These are phyloP conservation scores for Monosporozyma aerobia DNA, from an alignment of 805 yeast genomes.

Conservation along the genomic window DNA sequence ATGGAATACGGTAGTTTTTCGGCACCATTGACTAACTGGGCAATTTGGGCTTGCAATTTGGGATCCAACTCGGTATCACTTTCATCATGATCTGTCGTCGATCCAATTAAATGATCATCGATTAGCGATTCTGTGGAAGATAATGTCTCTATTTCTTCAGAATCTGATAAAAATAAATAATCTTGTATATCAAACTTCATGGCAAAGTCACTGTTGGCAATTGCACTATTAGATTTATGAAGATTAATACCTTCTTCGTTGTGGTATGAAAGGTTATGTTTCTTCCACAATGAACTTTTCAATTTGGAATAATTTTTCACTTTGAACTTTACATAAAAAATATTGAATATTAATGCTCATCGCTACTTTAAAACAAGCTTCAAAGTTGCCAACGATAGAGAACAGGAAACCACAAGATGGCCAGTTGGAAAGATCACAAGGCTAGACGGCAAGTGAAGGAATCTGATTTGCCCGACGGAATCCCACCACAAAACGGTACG, in stretches of 20 bases:
- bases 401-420: neutral
- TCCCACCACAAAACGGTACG: conserved; percentile 69
- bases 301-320: neutral
- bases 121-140: neutral
- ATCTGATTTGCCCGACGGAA: conserved; percentile 40
- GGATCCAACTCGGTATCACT: neutral
- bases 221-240: no score
- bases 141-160: neutral
- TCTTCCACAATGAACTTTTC: no score
- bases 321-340: neutral
- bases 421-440: conserved; percentile 31
- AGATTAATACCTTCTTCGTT: no score
- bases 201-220: neutral
- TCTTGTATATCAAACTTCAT: conserved; percentile 7
- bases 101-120: neutral
- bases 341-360: neutral
- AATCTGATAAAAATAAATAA: neutral
- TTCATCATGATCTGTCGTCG: neutral
- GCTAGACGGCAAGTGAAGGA: conserved; percentile 74
- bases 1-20: conserved; percentile 8
- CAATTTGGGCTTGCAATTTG: conserved; percentile 11
- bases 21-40: conserved; percentile 4
- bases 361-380: neutral
- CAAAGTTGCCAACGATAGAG: neutral
- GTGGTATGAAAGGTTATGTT: no score